Base-by-base conservation (phyloP, 1,284 basidiomycete genomes). In the Rhodotorula sp. region DNA sequence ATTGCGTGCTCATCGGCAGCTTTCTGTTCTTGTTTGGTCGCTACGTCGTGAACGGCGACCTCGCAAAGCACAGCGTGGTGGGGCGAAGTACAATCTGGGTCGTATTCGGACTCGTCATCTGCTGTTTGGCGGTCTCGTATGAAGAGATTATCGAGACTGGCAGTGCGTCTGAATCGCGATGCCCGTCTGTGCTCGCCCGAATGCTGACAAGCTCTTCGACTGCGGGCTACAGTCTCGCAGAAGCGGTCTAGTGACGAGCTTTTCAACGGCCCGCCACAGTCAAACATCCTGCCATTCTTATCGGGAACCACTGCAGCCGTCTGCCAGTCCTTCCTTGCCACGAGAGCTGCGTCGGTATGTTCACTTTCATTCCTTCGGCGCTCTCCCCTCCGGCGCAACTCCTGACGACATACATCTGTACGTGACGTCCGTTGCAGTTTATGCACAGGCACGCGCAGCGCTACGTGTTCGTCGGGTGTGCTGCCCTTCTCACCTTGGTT, bases 291-390 rank as follows among this genome's bases (percentile, higher is more conserved):
- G 1, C 69, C 69, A 0, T 6, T 60, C 23, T 21, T 66, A 3
- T 23, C 58, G 1, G 65, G 49, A 2, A 10, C 46, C 12, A 52
- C 48, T 7, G 58, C 58, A 5, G 29, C 62, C 21, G 58, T 64
- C n/a, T 63, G 56, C 29, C 69, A 67, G 34, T 48, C 21, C 6
- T 71, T 67, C 47, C 34, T 71, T 14, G 60, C 51, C 39, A 8
- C 59, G 1, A 62, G 69, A 26, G 65, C 69, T 3, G 65, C 65
- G 3, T 39, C 65, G 56, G 64, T 70, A 7, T 2, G 54, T 18
- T 21, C n/a, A 21, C 21, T n/a, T 23, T 12, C 51, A 23, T 52
- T 21, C 4, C 52, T 23, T 12, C 5, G 3, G 1, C 52, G 10
- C 54, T 56, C 3, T 7, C 20, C 26, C n/a, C n/a, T n/a, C n/a